Base-by-base conservation (phyloP, 2,329 filamentous ascomycete species). In the Claviceps quebecensis region DNA sequence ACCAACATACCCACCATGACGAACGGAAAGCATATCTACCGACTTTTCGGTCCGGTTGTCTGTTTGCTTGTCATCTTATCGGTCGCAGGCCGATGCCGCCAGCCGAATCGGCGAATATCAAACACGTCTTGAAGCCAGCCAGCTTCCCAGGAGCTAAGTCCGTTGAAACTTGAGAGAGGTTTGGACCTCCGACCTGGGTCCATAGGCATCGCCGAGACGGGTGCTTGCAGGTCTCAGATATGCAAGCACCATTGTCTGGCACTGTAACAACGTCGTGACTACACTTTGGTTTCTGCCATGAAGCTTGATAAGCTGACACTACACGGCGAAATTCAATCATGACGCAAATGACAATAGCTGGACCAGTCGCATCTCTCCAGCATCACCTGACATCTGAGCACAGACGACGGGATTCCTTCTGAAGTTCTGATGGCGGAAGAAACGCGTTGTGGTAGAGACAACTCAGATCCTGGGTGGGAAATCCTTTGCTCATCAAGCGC, bases 121-220 rank as follows among this genome's bases (percentile, higher is more conserved):
- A 51, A 47, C 47, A 40, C 41, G 40, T 43, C 43, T 41, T 52
- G 38, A 49, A 40, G n/a, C 22, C 44, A 19, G 26, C 34, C 29
- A 43, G 41, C 22, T 43, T 38, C 9, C n/a, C 38, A 38, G 53
- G 40, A 22, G 39, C 41, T 19, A 17, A 8, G 41, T 23, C 36
- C 52, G 45, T 51, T 53, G 19, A 19, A 19, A 19, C 19, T 19
- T 19, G 47, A 45, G 52, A n/a, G 45, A 39, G 34, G 13, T 43
- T 23, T 49, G 26, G 45, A 16, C 44, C 48, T 23, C 48, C 22
- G 45, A 17, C 44, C 48, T 44, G 53, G 45, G 53, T 53, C 51
- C 36, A 51, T 37, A 55, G 56, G 51, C 52, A 51, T 51, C 56
- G 45, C 47, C 55, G 47, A 54, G 38, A 52, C 56, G 55, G 56